Evolutionary conservation across 257 asterid species (phyloP).

Genomic region (Eustoma russellianum): DNA sequence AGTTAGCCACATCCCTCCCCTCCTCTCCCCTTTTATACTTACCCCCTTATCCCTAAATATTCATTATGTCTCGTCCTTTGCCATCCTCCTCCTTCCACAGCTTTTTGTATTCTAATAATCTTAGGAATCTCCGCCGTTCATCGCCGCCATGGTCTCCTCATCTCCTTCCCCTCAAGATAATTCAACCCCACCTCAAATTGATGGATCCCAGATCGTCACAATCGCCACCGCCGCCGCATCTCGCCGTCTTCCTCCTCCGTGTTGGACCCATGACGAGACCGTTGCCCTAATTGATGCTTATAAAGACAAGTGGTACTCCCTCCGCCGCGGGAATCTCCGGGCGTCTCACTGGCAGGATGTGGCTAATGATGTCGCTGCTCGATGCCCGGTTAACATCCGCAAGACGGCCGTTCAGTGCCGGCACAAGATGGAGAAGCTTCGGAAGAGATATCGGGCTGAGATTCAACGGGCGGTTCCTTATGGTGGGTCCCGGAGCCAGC

Average conservation of each 20-base stretch:
- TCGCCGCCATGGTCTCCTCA: conserved; percentile 24
- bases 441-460: conserved; percentile 89
- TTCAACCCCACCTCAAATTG: conserved; percentile 21
- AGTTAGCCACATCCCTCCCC: conserved; percentile 39
- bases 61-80: conserved; percentile 41
- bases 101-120: not conserved
- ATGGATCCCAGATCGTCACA: conserved; percentile 36
- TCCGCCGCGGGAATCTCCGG: conserved; percentile 84
- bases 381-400: conserved; percentile 41
- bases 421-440: conserved; percentile 98
- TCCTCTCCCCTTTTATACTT: conserved; percentile 48
- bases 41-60: conserved; percentile 29
- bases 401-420: conserved; percentile 97
- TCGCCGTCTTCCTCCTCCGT: conserved; percentile 92
- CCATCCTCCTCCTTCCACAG: conserved; percentile 18
- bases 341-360: conserved; percentile 97
- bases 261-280: conserved; percentile 96
- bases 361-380: conserved; percentile 62
- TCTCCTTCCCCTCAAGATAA: conserved; percentile 28
- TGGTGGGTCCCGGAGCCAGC: conserved; percentile 48
- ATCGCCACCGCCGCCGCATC: conserved; percentile 35
- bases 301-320: conserved; percentile 84
- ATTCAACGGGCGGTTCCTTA: conserved; percentile 77
- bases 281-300: conserved; percentile 70
- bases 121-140: not conserved